Evolutionary conservation across 2,329 filamentous ascomycete genomes (phyloP).

Genomic region (Fusarium udum): DNA sequence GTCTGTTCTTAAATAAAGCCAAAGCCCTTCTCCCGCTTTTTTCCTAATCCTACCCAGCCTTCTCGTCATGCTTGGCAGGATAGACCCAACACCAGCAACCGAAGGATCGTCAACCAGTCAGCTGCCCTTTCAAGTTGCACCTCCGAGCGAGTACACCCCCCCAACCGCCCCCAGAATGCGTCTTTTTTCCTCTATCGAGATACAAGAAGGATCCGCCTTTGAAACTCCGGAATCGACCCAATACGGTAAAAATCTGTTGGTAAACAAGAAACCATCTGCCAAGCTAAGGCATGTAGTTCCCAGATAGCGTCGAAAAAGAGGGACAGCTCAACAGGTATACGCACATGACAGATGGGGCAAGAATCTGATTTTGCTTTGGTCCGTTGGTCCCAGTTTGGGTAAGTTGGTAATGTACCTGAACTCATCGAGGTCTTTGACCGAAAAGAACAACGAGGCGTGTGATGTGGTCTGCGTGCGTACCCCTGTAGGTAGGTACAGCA

Average conservation of each 20-base stretch:
- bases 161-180: conserved; percentile 13
- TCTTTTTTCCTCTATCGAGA: conserved; percentile 30
- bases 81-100: conserved; percentile 6
- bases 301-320: conserved; percentile 16
- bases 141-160: neutral
- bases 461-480: conserved; percentile 6
- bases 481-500: neutral
- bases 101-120: conserved; percentile 11
- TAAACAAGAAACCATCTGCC: neutral
- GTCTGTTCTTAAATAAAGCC: conserved; percentile 28
- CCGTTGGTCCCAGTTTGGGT: neutral
- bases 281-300: conserved; percentile 23
- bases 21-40: neutral
- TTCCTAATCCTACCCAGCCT: conserved; percentile 12
- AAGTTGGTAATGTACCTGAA: conserved; percentile 8
- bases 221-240: neutral
- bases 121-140: conserved; percentile 20
- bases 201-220: neutral
- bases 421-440: conserved; percentile 10
- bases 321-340: conserved; percentile 1
- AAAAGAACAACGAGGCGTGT: neutral
- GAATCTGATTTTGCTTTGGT: neutral
- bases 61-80: conserved; percentile 31
- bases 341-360: conserved; percentile 22
- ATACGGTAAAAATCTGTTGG: neutral